phyloP scores from a whole-genome alignment of 805 yeast species.

The Hanseniaspora osmophila region DNA sequence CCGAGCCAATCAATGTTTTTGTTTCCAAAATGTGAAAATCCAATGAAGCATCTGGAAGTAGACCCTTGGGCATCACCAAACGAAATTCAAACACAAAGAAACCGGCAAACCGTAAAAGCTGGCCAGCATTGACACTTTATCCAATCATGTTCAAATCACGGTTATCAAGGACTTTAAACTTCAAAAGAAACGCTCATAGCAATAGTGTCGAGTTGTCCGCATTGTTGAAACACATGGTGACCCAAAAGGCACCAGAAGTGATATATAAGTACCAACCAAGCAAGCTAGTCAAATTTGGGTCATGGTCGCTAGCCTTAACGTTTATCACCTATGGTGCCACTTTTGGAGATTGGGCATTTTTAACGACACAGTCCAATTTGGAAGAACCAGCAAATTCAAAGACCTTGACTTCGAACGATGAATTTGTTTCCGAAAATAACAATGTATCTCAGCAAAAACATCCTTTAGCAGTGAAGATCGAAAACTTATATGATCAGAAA shows the following conservation, averaged over 20 bases:
- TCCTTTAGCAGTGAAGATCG: neutral
- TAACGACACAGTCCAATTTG: slow-evolving; percentile 11
- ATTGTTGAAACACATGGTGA: slow-evolving; percentile 5
- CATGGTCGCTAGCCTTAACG: slow-evolving; percentile 14
- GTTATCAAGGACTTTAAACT: too few species aligned
- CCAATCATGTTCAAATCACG: too few species aligned
- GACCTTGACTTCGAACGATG: neutral
- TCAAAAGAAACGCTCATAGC: neutral
- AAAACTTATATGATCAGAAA: slow-evolving; percentile 4
- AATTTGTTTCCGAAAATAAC: slow-evolving; percentile 8
- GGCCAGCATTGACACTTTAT: too few species aligned
- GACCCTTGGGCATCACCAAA: too few species aligned
- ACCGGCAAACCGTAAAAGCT: too few species aligned
- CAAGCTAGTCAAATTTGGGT: slow-evolving; percentile 10
- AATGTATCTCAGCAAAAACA: slow-evolving; percentile 3
- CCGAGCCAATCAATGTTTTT: too few species aligned
- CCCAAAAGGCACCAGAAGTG: slow-evolving; percentile 12
- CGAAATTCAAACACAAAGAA: too few species aligned
- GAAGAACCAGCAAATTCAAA: neutral
- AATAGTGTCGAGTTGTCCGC: neutral
- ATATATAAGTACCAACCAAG: slow-evolving; percentile 12
- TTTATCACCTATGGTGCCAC: slow-evolving; percentile 17
- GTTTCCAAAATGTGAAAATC: too few species aligned
- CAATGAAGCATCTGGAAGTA: too few species aligned
- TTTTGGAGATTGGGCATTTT: slow-evolving; percentile 17